Evolutionary conservation across 495 filamentous ascomycete genomes (phyloP), one percentile per base, ranked within the genome.

Genomic region (Echria macrotheca): DNA sequence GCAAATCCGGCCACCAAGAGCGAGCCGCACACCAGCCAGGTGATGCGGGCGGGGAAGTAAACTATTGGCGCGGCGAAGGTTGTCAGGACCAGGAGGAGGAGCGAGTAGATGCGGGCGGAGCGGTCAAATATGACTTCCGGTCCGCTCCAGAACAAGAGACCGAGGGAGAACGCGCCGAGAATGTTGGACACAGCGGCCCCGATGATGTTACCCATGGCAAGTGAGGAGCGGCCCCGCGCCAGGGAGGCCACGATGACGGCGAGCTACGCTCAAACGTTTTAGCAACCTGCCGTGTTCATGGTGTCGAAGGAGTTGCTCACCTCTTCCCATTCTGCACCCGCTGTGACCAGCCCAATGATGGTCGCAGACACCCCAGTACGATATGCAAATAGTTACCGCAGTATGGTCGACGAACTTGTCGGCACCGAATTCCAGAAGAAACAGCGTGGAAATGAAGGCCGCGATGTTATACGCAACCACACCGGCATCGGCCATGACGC

Each of bases 291-390:
- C 6, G 28, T 6, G 12, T 31, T 12, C 7, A 31, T 12, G 28
- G 12, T 31, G 28, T 31, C 12, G 28, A 6, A 31, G 28, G n/a
- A 22, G 21, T 35, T 59, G 9, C n/a, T n/a, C 45, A 76, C 75
- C 67, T 78, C 77, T 67, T 81, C 77, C 64, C 70, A 81, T 61
- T 80, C 76, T 38, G 73, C 78, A 6, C 78, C 77, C 35, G 69
- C 74, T 2, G 75, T 79, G 17, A 80, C 58, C 5, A 81, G 65
- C 2, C 69, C 74, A 44, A 80, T 65, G 21, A 80, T 44, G 9
- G 72, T 75, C 33, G 66, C 66, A 12, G 75, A 71, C 10, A 80
- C 63, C 19, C 72, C 68, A 7, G 70, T 53, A 17, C 74, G 69
- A 14, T 59, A 63, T 8, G 74, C 72, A 3, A 78, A 66, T n/a